Evolutionary conservation across 2,329 filamentous ascomycete genomes (phyloP), one percentile per base, ranked within the genome.

Genomic region (Fusarium dlaminii): DNA sequence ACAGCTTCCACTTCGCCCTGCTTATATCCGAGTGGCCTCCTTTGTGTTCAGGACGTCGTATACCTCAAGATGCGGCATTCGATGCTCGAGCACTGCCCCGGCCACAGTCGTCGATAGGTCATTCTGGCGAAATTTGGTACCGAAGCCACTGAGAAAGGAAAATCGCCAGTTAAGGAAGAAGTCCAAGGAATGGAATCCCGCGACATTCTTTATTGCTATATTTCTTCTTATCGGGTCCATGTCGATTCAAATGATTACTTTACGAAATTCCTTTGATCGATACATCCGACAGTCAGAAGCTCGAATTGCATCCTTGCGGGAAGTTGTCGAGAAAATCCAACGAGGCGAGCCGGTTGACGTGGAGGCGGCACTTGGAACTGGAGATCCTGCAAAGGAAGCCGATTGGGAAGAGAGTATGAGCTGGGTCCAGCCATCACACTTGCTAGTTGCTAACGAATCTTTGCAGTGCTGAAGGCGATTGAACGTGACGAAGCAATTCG

Each of bases 161-260:
- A 86, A 82, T 59, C 81, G 77, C 61, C 78, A 78, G 70, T 79
- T 76, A 22, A 77, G 84, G 77, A 82, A 81, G 30, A 89, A 87
- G 73, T 84, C 87, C 22, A 92, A 89, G 79, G 89, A 90, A 75
- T 94, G 92, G 91, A 96, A 96, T 76, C 93, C 94, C 6, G 93
- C 93, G 27, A 95, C 92, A 0, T 96, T 94, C 79, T 96, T 92
- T 81, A 94, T 96, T 75, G 86, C 91, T 77, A 94, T 96, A 72
- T 95, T 95, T 79, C 86, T 95, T 45, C 88, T 98, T 72, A 96
- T 98, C 73, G 97, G 97, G 8, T 98, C 94, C 70, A 97, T 98
- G 87, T 94, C 96, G 20, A 98, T 99, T 77, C 94, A 98, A 78
- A 93, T 96, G 87, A 92, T 99, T 79, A 88, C 91, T 40, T 82